phyloP scores from a whole-genome alignment of 257 asterid genomes.

The Cruciata laevipes region DNA sequence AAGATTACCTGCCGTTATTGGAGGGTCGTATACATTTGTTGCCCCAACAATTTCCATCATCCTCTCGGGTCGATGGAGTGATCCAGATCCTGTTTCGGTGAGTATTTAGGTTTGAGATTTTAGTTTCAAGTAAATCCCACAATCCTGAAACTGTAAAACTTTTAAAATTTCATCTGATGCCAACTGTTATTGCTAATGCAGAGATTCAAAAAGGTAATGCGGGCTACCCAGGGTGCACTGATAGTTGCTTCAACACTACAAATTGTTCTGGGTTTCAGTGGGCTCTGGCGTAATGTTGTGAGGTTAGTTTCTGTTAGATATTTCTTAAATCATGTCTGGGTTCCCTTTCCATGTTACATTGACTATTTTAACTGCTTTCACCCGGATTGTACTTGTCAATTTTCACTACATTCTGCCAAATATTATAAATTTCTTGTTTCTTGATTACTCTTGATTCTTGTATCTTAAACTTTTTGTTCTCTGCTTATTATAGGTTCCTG shows the following conservation, averaged over 20 bases:
- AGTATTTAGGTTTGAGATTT: neutral
- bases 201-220: slow-evolving; percentile 3
- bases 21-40: slow-evolving; percentile 79
- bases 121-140: neutral
- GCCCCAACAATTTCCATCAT: slow-evolving; percentile 83
- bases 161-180: too few species aligned
- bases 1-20: slow-evolving; percentile 74
- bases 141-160: neutral
- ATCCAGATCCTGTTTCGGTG: slow-evolving; percentile 60
- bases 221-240: slow-evolving; percentile 5
- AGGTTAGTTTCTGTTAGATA: slow-evolving; percentile 30
- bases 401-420: neutral
- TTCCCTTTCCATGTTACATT: neutral
- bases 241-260: slow-evolving; percentile 4
- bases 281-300: slow-evolving; percentile 80
- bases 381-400: neutral
- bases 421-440: neutral
- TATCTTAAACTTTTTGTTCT: neutral
- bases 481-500: slow-evolving; percentile 41
- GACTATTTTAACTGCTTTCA: neutral
- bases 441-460: neutral
- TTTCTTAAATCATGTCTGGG: neutral
- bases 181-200: slow-evolving; percentile 13
- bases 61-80: slow-evolving; percentile 64
- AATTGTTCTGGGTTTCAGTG: slow-evolving; percentile 77